Percentiles rank a stretch among this genome's conserved stretches.
Evolutionary conservation across 805 yeast genomes (phyloP).

Genomic region (Candida anglica): DNA sequence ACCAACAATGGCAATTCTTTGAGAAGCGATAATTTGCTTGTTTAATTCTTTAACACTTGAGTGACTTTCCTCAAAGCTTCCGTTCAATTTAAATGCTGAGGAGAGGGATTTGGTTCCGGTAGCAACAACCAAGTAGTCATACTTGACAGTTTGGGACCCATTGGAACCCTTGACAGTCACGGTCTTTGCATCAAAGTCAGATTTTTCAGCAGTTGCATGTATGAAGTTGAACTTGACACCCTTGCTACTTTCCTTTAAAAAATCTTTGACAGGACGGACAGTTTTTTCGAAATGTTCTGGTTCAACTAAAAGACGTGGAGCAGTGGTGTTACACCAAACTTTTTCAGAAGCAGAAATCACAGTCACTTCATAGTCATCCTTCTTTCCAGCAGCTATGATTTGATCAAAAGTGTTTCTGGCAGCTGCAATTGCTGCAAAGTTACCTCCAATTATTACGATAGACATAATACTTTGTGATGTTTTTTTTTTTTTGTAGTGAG

Average conservation of each 20-base stretch:
- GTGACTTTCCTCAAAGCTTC: slow-evolving; percentile 11
- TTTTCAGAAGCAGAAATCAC: slow-evolving; percentile 21
- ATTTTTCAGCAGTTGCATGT: slow-evolving; percentile 19
- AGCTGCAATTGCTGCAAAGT: slow-evolving; percentile 28
- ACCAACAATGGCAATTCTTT: slow-evolving; percentile 32
- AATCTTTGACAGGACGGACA: slow-evolving; percentile 13
- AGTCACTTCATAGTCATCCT: slow-evolving; percentile 12
- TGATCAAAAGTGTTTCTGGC: slow-evolving; percentile 14
- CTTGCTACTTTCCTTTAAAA: slow-evolving; percentile 12
- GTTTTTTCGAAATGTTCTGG: slow-evolving; percentile 14
- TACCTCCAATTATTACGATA: slow-evolving; percentile 35
- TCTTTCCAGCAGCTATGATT: neutral
- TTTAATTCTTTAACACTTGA: slow-evolving; percentile 13
- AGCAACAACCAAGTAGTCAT: slow-evolving; percentile 33
- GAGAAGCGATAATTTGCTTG: slow-evolving; percentile 14
- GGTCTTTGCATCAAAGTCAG: slow-evolving; percentile 20
- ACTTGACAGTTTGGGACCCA: slow-evolving; percentile 8
- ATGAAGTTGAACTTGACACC: slow-evolving; percentile 14
- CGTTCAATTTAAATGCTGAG: slow-evolving; percentile 23
- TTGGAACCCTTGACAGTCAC: slow-evolving; percentile 9
- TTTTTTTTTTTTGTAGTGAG: no score
- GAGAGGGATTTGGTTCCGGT: slow-evolving; percentile 22
- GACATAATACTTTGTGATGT: slow-evolving; percentile 1
- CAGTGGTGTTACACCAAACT: slow-evolving; percentile 20
- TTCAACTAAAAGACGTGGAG: slow-evolving; percentile 31